Base-by-base conservation (phyloP, 495 filamentous ascomycete genomes). In the Aspergillus kassunensis region DNA sequence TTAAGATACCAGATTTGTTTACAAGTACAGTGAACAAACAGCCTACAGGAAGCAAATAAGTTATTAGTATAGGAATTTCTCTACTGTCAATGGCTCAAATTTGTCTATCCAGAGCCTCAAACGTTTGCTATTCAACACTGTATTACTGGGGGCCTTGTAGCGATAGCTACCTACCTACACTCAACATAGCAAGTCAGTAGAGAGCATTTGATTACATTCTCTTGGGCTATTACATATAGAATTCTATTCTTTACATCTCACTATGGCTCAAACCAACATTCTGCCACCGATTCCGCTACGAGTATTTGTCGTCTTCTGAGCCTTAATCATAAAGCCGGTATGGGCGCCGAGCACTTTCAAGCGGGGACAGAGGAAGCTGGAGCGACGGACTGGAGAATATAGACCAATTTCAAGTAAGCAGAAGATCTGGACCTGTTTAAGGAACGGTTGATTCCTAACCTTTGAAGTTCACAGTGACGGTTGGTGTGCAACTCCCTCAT, bases 381-480 rank as follows among this genome's bases (percentile, higher is more conserved):
- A 77, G 49, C 60, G 63, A 24, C 65, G 85, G 30, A 77, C 82
- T 12, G 74, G 79, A 10, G 65, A 75, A 20, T 88, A 87, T 58
- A 76, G 76, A 50, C 69, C 76, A 6, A 73, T 84, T 13, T 78
- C 80, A 2, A 76, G 78, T 31, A 83, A 86, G 44, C 70, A 86
- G 37, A 81, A 80, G 41, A 67, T 88, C n/a, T 86, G 82, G 79
- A 80, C 81, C 4, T 83, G 86, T 24, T 78, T 83, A 29, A 84
- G 87, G 59, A 86, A 80, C 0, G 61, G n/a, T 77, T 3, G 84
- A 88, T 55, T 84, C 83, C 0, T 80, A 7, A 48, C 53, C 13
- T 52, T 47, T 56, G 0, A 66, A 72, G 15, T 61, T 59, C 1
- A 55, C 54, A 6, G 70, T 56, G 11, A 49, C 56, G 0, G 51